Percentiles rank a stretch among this genome's conserved stretches.
Evolutionary conservation across 106 monocot species (phyloP).

Genomic region (Acorus gramineus): DNA sequence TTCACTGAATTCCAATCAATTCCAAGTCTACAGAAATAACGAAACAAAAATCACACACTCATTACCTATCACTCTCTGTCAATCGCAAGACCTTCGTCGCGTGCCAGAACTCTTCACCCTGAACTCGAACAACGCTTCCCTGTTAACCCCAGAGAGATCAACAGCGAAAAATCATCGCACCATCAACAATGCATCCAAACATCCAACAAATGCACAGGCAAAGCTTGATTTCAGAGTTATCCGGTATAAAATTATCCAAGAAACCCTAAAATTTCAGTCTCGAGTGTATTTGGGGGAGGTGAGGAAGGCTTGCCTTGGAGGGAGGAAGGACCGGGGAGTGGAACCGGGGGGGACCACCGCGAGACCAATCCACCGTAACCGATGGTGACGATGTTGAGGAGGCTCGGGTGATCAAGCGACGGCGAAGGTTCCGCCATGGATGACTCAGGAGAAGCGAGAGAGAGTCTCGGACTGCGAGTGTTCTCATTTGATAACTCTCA

Average conservation of each 20-base stretch:
- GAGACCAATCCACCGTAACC: conserved; percentile 18
- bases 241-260: too few species aligned
- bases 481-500: not conserved
- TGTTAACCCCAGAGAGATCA: conserved; percentile 2
- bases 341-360: conserved; percentile 70
- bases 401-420: not conserved
- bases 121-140: conserved; percentile 58
- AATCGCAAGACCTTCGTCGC: conserved; percentile 83
- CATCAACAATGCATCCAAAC: not conserved
- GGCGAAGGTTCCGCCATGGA: not conserved
- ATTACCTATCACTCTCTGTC: conserved; percentile 50
- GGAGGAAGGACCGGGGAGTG: conserved; percentile 51
- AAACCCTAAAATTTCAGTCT: too few species aligned
- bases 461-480: not conserved
- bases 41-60: too few species aligned
- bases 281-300: too few species aligned
- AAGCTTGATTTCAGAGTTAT: too few species aligned
- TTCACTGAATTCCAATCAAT: too few species aligned
- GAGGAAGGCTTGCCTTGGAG: conserved; percentile 21
- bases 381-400: conserved; percentile 14
- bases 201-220: not conserved
- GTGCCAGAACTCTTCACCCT: conserved; percentile 99
- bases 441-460: conserved; percentile 2
- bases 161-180: not conserved
- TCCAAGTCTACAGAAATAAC: too few species aligned